Percentiles rank a stretch among this genome's conserved stretches.
Conservation (phyloP, 371 early-diverging fungal genomes). For the Mucor velutinosus region DNA sequence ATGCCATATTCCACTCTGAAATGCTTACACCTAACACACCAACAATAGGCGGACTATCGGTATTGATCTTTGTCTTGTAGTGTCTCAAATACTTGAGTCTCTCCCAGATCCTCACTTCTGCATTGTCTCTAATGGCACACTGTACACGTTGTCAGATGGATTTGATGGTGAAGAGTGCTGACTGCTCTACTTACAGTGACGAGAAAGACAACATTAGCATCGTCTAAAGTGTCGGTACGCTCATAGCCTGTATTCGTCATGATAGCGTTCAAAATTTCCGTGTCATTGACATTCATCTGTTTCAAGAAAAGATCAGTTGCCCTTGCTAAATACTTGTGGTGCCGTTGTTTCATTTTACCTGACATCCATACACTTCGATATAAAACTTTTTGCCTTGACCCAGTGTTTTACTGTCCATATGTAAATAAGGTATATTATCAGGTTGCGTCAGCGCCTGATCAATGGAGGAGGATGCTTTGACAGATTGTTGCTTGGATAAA, state of each 20-base stretch:
- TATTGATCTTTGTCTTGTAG: conserved; percentile 51
- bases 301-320: neutral
- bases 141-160: conserved; percentile 7
- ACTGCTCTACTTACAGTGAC: conserved; percentile 57
- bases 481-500: conserved; percentile 16
- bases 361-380: conserved; percentile 83
- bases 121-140: conserved; percentile 82
- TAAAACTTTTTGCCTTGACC: conserved; percentile 57
- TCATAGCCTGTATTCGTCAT: conserved; percentile 72
- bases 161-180: too few species aligned
- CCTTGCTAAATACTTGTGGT: too few species aligned
- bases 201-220: conserved; percentile 74
- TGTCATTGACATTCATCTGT: conserved; percentile 80
- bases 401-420: conserved; percentile 38
- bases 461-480: neutral
- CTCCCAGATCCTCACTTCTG: conserved; percentile 77
- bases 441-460: conserved; percentile 26
- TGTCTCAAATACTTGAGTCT: conserved; percentile 64
- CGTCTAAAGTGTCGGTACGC: conserved; percentile 54
- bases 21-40: conserved; percentile 73
- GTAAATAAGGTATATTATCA: conserved; percentile 60
- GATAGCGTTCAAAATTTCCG: conserved; percentile 78
- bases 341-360: conserved; percentile 32
- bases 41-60: conserved; percentile 64
- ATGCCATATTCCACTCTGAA: neutral